Conservation (phyloP, 2,329 filamentous ascomycete species). For the Blumeriella jaapii region DNA sequence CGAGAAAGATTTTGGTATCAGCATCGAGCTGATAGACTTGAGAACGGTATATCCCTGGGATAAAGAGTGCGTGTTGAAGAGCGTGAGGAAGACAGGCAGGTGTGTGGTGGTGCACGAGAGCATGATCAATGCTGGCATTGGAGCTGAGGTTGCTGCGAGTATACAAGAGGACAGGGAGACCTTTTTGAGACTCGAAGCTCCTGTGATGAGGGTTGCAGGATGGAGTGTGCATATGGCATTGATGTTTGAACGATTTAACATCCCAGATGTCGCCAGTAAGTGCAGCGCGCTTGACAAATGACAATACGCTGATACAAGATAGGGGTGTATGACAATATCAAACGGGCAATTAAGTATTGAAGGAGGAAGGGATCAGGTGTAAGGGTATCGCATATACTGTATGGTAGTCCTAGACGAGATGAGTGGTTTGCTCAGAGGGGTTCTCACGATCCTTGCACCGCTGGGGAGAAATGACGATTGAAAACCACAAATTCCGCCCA, state of each 20-base stretch:
- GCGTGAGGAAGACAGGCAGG: conserved; percentile 58
- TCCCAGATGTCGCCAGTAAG: conserved; percentile 61
- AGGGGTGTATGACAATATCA: conserved; percentile 29
- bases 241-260: conserved; percentile 51
- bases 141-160: conserved; percentile 59
- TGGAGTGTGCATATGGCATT: conserved; percentile 59
- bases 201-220: conserved; percentile 57
- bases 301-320: conserved; percentile 8
- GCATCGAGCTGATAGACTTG: conserved; percentile 58
- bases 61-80: conserved; percentile 50
- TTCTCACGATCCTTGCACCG: neutral
- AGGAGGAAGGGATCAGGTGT: neutral
- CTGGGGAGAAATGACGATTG: too few relatives aligned
- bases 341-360: conserved; percentile 24
- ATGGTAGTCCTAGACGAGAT: neutral
- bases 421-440: too few relatives aligned
- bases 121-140: conserved; percentile 63
- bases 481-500: neutral
- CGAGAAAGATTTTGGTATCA: conserved; percentile 55
- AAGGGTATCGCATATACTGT: too few relatives aligned
- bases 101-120: conserved; percentile 65
- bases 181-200: conserved; percentile 57
- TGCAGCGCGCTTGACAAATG: conserved; percentile 14
- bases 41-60: conserved; percentile 67
- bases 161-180: conserved; percentile 52